These are phyloP conservation scores for Trametes gibbosa DNA, from an alignment of 768 basidiomycete genomes.

Conservation along the genomic window DNA sequence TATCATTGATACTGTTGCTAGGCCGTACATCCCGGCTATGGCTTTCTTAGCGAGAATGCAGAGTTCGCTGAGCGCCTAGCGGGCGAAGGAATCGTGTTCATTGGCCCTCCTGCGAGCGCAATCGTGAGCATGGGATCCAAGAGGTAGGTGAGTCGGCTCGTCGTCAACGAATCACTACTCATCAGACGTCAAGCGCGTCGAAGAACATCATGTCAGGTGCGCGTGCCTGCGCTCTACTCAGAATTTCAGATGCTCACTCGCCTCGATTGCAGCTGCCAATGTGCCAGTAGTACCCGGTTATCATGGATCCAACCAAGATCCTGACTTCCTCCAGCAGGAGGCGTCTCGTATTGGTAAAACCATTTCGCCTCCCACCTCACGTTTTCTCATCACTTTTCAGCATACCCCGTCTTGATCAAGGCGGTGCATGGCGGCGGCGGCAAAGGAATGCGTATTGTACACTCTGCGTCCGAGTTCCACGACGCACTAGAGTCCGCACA, in stretches of 20 bases:
- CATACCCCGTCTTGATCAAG: slow-evolving; percentile 92
- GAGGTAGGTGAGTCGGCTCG: slow-evolving; percentile 47
- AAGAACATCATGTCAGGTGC: slow-evolving; percentile 91
- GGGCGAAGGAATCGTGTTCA: slow-evolving; percentile 82
- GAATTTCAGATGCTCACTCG: neutral
- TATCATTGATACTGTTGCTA: slow-evolving; percentile 26
- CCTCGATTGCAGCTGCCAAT: slow-evolving; percentile 56
- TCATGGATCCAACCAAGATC: slow-evolving; percentile 81
- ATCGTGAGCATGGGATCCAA: slow-evolving; percentile 96
- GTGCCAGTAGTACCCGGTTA: slow-evolving; percentile 96
- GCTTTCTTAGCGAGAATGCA: slow-evolving; percentile 92
- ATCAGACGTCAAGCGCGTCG: slow-evolving; percentile 60
- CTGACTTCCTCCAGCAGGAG: slow-evolving; percentile 61
- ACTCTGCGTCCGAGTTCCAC: slow-evolving; percentile 63
- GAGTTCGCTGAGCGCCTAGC: slow-evolving; percentile 71
- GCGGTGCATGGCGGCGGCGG: slow-evolving; percentile 96
- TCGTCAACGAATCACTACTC: neutral
- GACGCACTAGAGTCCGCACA: slow-evolving; percentile 85
- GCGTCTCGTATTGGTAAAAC: slow-evolving; percentile 65
- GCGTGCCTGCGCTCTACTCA: slow-evolving; percentile 17
- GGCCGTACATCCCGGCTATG: slow-evolving; percentile 94
- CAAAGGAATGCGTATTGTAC: slow-evolving; percentile 90
- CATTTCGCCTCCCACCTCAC: neutral
- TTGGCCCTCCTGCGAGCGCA: slow-evolving; percentile 85
- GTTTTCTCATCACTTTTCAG: slow-evolving; percentile 30